A percentile compares a stretch with the other conserved stretches of the same genome.
These are phyloP conservation scores for Rhodofomes roseus DNA, from an alignment of 1,284 basidiomycete species.

Conservation along the genomic window DNA sequence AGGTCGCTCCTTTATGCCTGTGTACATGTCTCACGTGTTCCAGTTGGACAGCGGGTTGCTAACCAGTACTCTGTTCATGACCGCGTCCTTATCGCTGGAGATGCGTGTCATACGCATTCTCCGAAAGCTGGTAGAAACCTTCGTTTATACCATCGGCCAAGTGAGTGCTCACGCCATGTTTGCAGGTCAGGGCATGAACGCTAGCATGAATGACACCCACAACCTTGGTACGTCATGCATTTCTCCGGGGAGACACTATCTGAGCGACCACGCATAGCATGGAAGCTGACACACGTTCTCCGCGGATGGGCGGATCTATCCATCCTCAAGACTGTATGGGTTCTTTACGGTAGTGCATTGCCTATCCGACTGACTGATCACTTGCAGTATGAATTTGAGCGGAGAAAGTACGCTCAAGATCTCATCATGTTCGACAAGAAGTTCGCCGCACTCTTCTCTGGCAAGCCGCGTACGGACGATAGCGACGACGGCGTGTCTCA, in stretches of 20 bases:
- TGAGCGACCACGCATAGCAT: conserved; percentile 38
- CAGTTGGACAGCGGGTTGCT: conserved; percentile 76
- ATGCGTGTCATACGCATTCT: conserved; percentile 5
- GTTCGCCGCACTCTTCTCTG: conserved; percentile 73
- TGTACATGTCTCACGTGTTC: background rate
- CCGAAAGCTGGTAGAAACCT: conserved; percentile 6
- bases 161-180: conserved; percentile 18
- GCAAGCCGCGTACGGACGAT: conserved; percentile 60
- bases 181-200: conserved; percentile 67
- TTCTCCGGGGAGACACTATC: background rate
- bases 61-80: conserved; percentile 62
- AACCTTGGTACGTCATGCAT: conserved; percentile 50
- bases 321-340: conserved; percentile 70
- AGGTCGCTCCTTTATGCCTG: conserved; percentile 8
- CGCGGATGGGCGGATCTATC: conserved; percentile 64
- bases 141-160: background rate
- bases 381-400: conserved; percentile 64
- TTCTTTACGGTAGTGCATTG: too few species aligned
- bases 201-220: conserved; percentile 81
- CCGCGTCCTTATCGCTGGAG: conserved; percentile 62
- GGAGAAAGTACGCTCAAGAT: conserved; percentile 73
- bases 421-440: conserved; percentile 80
- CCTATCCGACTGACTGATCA: background rate
- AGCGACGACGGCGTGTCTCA: conserved; percentile 63
- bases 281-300: conserved; percentile 76